Percentiles rank a stretch among this genome's conserved stretches.
phyloP scores from a whole-genome alignment of 1,284 basidiomycete species.

The Ganoderma boninense region DNA sequence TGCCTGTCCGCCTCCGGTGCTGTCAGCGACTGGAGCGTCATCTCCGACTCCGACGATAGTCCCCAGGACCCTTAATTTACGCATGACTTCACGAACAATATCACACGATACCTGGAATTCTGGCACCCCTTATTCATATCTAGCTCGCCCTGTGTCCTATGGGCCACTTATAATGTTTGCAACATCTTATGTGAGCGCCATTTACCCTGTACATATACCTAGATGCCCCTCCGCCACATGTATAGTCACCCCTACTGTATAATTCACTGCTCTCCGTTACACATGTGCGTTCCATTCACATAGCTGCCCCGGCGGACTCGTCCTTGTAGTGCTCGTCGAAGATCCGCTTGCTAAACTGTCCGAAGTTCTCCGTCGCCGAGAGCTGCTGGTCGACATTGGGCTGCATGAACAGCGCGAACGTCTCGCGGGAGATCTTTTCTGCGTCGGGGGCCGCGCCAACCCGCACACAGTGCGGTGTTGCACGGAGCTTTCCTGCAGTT shows the following conservation, averaged over 20 bases:
- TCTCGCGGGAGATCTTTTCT: constrained; percentile 78
- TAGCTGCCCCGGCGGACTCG: constrained; percentile 30
- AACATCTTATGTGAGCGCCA: neutral
- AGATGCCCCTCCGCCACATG: constrained; percentile 18
- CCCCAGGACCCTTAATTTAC: constrained; percentile 20
- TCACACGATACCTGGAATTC: constrained; percentile 8
- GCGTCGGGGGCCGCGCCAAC: constrained; percentile 59
- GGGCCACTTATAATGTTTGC: constrained; percentile 6
- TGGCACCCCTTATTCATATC: constrained; percentile 24
- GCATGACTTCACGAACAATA: constrained; percentile 8
- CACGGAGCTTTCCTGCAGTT: constrained; percentile 77
- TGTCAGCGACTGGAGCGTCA: constrained; percentile 84
- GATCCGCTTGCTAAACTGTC: constrained; percentile 86
- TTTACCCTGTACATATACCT: constrained; percentile 13
- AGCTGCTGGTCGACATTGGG: constrained; percentile 84
- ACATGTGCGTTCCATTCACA: constrained; percentile 25
- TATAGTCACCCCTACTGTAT: constrained; percentile 23
- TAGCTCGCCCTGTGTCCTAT: neutral
- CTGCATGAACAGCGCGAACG: constrained; percentile 92
- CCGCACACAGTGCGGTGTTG: constrained; percentile 92
- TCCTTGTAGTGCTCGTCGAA: constrained; percentile 81
- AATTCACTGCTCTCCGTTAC: constrained; percentile 2
- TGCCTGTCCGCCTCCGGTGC: constrained; percentile 57
- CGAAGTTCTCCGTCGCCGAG: constrained; percentile 79
- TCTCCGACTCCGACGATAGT: constrained; percentile 73